phyloP scores from a whole-genome alignment of 2,329 filamentous ascomycete genomes.

The Arthrinium puccinioides region DNA sequence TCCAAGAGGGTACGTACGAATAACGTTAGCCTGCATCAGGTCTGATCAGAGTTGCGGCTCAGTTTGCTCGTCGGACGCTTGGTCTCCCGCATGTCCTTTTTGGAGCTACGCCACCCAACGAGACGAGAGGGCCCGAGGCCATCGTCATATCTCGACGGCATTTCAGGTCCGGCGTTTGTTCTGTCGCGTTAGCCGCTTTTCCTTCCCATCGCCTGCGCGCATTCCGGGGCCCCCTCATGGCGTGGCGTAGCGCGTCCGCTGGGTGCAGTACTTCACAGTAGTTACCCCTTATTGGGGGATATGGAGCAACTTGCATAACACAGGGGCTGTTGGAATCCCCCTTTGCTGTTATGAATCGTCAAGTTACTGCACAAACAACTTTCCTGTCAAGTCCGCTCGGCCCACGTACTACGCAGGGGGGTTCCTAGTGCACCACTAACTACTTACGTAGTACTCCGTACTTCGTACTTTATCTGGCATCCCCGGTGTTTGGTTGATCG shows the following conservation, averaged over 20 bases:
- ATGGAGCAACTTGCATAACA: conserved; percentile 7
- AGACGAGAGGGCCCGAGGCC: not conserved
- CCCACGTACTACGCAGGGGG: conserved; percentile 2
- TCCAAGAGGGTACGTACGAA: too few species aligned
- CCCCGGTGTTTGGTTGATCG: conserved; percentile 8
- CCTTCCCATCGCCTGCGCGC: conserved; percentile 1
- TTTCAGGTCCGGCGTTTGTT: conserved; percentile 3
- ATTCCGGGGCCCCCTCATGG: conserved; percentile 1
- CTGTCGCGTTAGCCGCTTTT: not conserved
- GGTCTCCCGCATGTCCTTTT: conserved; percentile 4
- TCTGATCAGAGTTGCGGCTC: too few species aligned
- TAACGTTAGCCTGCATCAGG: too few species aligned
- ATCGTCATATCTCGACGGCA: not conserved
- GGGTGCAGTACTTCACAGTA: too few species aligned
- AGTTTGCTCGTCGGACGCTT: conserved; percentile 1
- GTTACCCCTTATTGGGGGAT: not conserved
- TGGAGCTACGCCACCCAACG: conserved; percentile 1
- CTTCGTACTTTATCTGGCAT: not conserved
- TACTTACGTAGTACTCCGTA: too few species aligned
- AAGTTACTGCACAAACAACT: conserved; percentile 18
- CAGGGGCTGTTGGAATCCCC: conserved; percentile 17
- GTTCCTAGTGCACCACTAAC: conserved; percentile 7
- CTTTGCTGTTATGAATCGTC: conserved; percentile 20
- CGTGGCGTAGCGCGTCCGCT: conserved; percentile 3
- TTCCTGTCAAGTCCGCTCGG: conserved; percentile 2